Conservation (phyloP, 768 basidiomycete genomes). For the Mycena venus region DNA sequence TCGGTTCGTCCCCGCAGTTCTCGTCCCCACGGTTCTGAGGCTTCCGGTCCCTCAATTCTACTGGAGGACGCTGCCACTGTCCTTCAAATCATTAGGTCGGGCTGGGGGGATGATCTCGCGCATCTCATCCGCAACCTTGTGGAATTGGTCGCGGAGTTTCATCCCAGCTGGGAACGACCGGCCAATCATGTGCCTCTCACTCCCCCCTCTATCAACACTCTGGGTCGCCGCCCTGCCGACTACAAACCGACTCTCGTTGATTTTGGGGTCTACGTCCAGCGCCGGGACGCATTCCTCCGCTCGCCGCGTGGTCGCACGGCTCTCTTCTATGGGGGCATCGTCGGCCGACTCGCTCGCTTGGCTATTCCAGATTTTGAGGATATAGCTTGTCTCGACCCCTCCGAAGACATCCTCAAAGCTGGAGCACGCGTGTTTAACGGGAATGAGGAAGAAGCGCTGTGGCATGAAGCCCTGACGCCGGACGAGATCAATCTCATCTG, state of each 20-base stretch:
- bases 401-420: slow-evolving; percentile 14
- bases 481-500: slow-evolving; percentile 25
- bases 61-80: slow-evolving; percentile 22
- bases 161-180: slow-evolving; percentile 20
- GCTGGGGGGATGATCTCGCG: too few relatives aligned
- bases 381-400: not conserved
- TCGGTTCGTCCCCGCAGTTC: slow-evolving; percentile 5
- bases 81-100: slow-evolving; percentile 22
- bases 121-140: slow-evolving; percentile 20
- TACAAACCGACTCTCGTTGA: slow-evolving; percentile 20
- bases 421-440: not conserved
- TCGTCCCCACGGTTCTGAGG: slow-evolving; percentile 3
- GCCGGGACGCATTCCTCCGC: slow-evolving; percentile 16
- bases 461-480: slow-evolving; percentile 7
- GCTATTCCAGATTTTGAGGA: slow-evolving; percentile 4
- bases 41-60: slow-evolving; percentile 14
- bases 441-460: not conserved
- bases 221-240: slow-evolving; percentile 19
- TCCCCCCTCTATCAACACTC: not conserved
- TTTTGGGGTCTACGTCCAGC: slow-evolving; percentile 16
- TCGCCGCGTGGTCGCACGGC: slow-evolving; percentile 19
- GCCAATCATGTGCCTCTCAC: not conserved
- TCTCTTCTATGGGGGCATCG: slow-evolving; percentile 24
- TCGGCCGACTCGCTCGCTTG: slow-evolving; percentile 20
- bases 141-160: slow-evolving; percentile 15